These are phyloP conservation scores for Hypoxylon sp. DNA, from an alignment of 2,329 filamentous ascomycete species.

Conservation along the genomic window DNA sequence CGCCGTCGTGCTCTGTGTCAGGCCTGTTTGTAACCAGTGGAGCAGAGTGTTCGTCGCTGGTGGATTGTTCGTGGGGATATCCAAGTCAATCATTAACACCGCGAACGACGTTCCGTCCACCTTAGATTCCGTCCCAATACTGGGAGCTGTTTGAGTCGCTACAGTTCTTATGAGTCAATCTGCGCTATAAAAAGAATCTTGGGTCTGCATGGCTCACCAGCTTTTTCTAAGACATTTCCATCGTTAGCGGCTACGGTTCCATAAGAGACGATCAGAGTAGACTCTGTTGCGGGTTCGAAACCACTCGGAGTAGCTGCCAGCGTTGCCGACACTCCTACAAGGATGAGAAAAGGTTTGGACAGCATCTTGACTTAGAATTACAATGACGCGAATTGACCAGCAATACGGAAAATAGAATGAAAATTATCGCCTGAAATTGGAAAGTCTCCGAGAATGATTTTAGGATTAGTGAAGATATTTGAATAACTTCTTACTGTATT, in stretches of 20 bases:
- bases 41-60: slow-evolving; percentile 58
- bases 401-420: slow-evolving; percentile 34
- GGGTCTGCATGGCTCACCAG: slow-evolving; percentile 50
- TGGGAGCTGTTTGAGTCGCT: slow-evolving; percentile 56
- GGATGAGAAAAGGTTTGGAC: slow-evolving; percentile 52
- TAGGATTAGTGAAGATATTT: slow-evolving; percentile 30
- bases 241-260: slow-evolving; percentile 56
- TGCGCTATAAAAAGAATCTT: slow-evolving; percentile 6
- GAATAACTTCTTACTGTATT: slow-evolving; percentile 30
- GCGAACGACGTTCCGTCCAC: slow-evolving; percentile 61
- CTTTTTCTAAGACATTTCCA: slow-evolving; percentile 58
- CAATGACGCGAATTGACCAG: slow-evolving; percentile 43
- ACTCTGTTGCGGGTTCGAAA: slow-evolving; percentile 59
- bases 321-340: slow-evolving; percentile 55
- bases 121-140: slow-evolving; percentile 56
- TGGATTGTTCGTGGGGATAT: slow-evolving; percentile 62
- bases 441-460: slow-evolving; percentile 12
- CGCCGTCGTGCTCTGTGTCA: slow-evolving; percentile 51
- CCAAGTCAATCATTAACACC: slow-evolving; percentile 63
- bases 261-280: slow-evolving; percentile 60
- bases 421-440: slow-evolving; percentile 23
- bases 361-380: slow-evolving; percentile 52
- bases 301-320: slow-evolving; percentile 60
- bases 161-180: slow-evolving; percentile 26
- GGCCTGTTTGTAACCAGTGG: slow-evolving; percentile 62